Conservation (phyloP, 2,329 filamentous ascomycete genomes). For the Gaeumannomyces tritici region DNA sequence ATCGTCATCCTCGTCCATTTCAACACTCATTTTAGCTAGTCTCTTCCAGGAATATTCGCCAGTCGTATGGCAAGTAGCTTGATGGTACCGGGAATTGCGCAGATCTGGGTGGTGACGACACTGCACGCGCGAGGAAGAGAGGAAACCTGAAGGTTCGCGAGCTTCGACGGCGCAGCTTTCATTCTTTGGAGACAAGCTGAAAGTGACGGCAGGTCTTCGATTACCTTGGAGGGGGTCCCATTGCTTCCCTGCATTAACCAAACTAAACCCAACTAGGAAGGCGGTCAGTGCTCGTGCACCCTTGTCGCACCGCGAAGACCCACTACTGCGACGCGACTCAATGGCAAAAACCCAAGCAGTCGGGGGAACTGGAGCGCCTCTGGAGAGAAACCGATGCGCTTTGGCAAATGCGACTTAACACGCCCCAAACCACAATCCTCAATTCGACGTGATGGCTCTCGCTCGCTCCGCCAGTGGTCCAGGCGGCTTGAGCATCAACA, state of each 20-base stretch:
- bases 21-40: constrained; percentile 27
- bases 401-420: not conserved
- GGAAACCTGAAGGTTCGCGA: not conserved
- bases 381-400: not conserved
- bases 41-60: not conserved
- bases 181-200: not conserved
- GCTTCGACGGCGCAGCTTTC: not conserved
- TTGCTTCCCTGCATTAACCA: not conserved
- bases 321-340: constrained; percentile 3
- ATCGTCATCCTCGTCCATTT: constrained; percentile 60
- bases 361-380: too few relatives aligned
- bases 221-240: not conserved
- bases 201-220: not conserved
- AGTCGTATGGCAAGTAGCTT: not conserved
- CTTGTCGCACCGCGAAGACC: not conserved
- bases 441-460: constrained; percentile 31
- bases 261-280: not conserved
- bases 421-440: not conserved
- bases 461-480: constrained; percentile 50
- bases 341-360: not conserved
- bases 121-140: not conserved
- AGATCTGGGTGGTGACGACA: not conserved
- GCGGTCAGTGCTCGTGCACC: not conserved
- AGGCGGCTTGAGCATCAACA: constrained; percentile 54
- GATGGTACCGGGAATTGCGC: not conserved